phyloP scores from a whole-genome alignment of 176 grass and related monocot genomes.

The Carex kokanica region DNA sequence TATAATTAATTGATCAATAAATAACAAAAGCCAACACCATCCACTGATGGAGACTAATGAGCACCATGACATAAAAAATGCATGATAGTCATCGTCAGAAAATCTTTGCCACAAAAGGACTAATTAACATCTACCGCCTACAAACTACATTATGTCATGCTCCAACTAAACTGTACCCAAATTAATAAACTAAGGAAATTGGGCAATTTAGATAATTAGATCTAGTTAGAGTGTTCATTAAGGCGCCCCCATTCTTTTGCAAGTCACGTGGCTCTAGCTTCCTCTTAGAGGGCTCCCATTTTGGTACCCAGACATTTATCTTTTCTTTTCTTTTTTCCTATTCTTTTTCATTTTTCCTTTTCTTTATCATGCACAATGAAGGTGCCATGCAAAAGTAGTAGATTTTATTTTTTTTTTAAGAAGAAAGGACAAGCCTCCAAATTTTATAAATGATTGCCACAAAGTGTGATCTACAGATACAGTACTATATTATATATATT shows the following conservation, averaged over 20 bases:
- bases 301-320: not conserved
- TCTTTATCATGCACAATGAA: not conserved
- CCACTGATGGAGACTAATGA: not conserved
- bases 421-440: too few species aligned
- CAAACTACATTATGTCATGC: conserved; percentile 16
- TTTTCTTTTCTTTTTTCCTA: not conserved
- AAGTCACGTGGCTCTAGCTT: conserved; percentile 3
- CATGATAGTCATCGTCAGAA: not conserved
- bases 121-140: not conserved
- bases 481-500: too few species aligned
- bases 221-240: conserved; percentile 15
- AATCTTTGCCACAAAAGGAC: not conserved
- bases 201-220: not conserved
- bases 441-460: too few species aligned
- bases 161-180: conserved; percentile 6
- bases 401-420: too few species aligned
- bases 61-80: not conserved
- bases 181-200: not conserved
- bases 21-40: not conserved
- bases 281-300: not conserved
- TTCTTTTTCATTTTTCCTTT: too few species aligned
- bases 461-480: too few species aligned
- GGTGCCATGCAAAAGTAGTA: not conserved
- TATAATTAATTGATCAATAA: not conserved
- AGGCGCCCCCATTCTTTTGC: not conserved